Conservation (phyloP, 139 green algal species). For the Edaphochlamys debaryana region DNA sequence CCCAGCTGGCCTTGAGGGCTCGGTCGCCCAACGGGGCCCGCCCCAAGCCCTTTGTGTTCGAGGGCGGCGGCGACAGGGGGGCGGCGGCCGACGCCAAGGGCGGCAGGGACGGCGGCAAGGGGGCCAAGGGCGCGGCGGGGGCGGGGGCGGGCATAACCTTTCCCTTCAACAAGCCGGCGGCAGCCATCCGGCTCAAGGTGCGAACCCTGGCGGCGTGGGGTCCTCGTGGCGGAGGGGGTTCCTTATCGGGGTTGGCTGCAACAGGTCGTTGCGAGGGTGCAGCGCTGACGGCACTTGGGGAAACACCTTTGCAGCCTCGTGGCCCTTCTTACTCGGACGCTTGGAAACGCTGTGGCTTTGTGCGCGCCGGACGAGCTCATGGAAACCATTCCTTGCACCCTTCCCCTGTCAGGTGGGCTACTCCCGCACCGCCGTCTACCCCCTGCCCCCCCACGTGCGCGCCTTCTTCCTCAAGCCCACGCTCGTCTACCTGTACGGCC, state of each 20-base stretch:
- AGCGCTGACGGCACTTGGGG: too few relatives aligned
- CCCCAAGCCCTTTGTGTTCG: constrained; percentile 20
- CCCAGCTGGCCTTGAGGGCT: neutral
- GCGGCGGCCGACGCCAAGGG: neutral
- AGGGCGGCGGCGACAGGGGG: neutral
- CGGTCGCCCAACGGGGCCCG: neutral
- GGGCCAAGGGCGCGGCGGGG: neutral
- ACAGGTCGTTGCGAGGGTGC: too few relatives aligned
- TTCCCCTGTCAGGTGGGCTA: constrained; percentile 54
- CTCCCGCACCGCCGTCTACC: constrained; percentile 55
- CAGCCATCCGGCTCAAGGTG: constrained; percentile 65
- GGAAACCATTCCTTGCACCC: too few relatives aligned
- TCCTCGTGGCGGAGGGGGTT: too few relatives aligned
- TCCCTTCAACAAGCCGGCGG: constrained; percentile 55
- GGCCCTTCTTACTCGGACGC: too few relatives aligned
- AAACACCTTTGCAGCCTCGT: too few relatives aligned
- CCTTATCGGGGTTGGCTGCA: too few relatives aligned
- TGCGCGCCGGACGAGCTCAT: too few relatives aligned
- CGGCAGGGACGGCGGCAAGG: neutral
- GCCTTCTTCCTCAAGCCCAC: constrained; percentile 70
- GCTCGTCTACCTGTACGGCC: constrained; percentile 67
- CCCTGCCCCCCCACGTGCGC: constrained; percentile 56
- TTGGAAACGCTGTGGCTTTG: too few relatives aligned
- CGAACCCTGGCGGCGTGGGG: too few relatives aligned
- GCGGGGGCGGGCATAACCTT: constrained; percentile 54